Percentiles rank a stretch among this genome's conserved stretches.
phyloP scores from a whole-genome alignment of 2,329 filamentous ascomycete genomes.

The Plenodomus biglobosus region DNA sequence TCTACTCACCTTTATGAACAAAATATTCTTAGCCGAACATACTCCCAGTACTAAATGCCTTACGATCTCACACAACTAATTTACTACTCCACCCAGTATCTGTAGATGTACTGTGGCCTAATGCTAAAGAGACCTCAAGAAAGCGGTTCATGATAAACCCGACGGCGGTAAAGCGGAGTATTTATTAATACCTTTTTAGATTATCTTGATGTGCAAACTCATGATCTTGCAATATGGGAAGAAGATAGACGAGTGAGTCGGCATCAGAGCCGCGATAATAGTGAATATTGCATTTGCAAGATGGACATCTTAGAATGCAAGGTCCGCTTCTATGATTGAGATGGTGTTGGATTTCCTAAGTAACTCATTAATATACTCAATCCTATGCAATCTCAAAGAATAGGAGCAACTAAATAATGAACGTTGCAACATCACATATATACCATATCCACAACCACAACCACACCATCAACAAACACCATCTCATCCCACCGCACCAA shows the following conservation, averaged over 20 bases:
- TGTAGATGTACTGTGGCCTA: slow-evolving; percentile 42
- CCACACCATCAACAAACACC: too few species aligned
- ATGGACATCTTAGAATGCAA: slow-evolving; percentile 13
- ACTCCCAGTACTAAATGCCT: slow-evolving; percentile 19
- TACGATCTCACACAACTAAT: slow-evolving; percentile 19
- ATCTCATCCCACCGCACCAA: too few species aligned
- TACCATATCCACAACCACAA: too few species aligned
- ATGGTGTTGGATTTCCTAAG: background rate
- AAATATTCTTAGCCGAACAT: slow-evolving; percentile 33
- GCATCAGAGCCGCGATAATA: slow-evolving; percentile 14
- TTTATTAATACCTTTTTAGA: too few species aligned
- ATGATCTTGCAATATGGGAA: background rate
- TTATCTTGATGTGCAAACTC: slow-evolving; percentile 32
- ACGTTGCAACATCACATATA: too few species aligned
- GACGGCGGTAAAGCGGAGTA: too few species aligned
- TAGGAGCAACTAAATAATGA: too few species aligned
- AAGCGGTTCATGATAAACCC: too few species aligned
- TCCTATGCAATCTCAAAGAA: too few species aligned
- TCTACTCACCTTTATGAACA: slow-evolving; percentile 26
- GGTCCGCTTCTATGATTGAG: background rate
- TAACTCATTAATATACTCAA: too few species aligned
- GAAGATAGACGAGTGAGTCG: slow-evolving; percentile 1
- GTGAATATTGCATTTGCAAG: slow-evolving; percentile 23
- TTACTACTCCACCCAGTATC: slow-evolving; percentile 41
- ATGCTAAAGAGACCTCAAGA: too few species aligned